Conservation (phyloP, 2,329 filamentous ascomycete species). For the Mycocentrospora acerina region DNA sequence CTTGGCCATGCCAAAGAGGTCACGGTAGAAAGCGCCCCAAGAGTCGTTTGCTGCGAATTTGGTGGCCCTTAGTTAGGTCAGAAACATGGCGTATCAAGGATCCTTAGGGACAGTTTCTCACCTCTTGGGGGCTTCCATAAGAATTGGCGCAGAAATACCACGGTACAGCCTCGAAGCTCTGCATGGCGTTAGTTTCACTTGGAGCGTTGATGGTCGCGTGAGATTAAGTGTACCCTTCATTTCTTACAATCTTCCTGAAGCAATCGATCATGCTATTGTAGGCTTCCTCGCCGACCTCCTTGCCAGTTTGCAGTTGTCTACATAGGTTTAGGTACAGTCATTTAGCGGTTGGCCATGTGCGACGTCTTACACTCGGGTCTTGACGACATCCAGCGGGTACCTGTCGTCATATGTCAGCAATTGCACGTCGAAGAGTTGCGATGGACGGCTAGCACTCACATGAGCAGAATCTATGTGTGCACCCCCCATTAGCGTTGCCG, state of each 20-base stretch:
- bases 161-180: conserved; percentile 91
- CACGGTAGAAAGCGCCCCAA: conserved; percentile 94
- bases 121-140: conserved; percentile 95
- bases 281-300: conserved; percentile 70
- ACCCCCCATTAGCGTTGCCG: conserved; percentile 27
- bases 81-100: not conserved
- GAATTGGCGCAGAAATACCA: conserved; percentile 90
- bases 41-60: conserved; percentile 99
- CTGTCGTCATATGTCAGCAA: conserved; percentile 50
- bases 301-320: conserved; percentile 84
- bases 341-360: conserved; percentile 3
- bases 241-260: conserved; percentile 93
- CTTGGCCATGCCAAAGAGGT: conserved; percentile 77
- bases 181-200: conserved; percentile 15
- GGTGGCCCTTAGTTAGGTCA: conserved; percentile 64
- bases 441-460: conserved; percentile 54
- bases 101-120: conserved; percentile 28
- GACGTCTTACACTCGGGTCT: conserved; percentile 82
- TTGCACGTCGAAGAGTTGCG: not conserved
- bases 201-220: not conserved
- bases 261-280: conserved; percentile 99
- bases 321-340: conserved; percentile 26
- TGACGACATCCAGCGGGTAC: conserved; percentile 98
- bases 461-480: conserved; percentile 73
- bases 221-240: conserved; percentile 73